These are phyloP conservation scores for Cicer judaicum DNA, from an alignment of 306 rosid species.

Conservation along the genomic window DNA sequence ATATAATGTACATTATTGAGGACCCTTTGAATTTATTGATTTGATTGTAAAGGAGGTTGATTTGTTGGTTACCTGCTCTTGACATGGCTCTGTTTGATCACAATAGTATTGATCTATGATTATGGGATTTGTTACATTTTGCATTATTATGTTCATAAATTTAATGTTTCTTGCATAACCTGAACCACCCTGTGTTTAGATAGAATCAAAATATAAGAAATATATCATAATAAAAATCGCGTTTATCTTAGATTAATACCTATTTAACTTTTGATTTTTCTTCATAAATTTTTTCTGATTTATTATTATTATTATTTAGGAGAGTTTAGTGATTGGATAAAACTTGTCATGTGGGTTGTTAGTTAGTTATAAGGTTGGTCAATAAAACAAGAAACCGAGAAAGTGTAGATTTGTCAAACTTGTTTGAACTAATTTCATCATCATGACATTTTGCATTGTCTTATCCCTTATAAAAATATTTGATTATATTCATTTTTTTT, in stretches of 20 bases:
- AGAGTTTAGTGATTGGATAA: constrained; percentile 4
- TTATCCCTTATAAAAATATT: not conserved
- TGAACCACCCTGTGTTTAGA: constrained; percentile 65
- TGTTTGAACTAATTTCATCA: constrained; percentile 32
- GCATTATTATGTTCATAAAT: constrained; percentile 64
- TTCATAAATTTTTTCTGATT: no score
- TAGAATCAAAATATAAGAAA: constrained; percentile 26
- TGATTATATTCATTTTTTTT: no score
- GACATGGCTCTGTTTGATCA: constrained; percentile 62
- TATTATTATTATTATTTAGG: no score
- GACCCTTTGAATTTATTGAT: not conserved
- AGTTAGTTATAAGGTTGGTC: constrained; percentile 13
- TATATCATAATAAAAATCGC: not conserved
- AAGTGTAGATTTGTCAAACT: constrained; percentile 33
- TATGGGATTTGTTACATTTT: constrained; percentile 77
- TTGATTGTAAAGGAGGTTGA: not conserved
- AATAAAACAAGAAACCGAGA: constrained; percentile 20
- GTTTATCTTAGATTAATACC: no score
- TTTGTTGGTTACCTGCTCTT: constrained; percentile 55
- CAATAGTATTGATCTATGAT: constrained; percentile 88
- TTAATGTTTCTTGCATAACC: constrained; percentile 74
- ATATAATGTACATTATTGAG: no score
- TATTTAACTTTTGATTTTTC: no score
- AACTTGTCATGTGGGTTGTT: not conserved
- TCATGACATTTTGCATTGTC: not conserved